Evolutionary conservation across 2,329 filamentous ascomycete genomes (phyloP).

Genomic region (Esteya vermicola): DNA sequence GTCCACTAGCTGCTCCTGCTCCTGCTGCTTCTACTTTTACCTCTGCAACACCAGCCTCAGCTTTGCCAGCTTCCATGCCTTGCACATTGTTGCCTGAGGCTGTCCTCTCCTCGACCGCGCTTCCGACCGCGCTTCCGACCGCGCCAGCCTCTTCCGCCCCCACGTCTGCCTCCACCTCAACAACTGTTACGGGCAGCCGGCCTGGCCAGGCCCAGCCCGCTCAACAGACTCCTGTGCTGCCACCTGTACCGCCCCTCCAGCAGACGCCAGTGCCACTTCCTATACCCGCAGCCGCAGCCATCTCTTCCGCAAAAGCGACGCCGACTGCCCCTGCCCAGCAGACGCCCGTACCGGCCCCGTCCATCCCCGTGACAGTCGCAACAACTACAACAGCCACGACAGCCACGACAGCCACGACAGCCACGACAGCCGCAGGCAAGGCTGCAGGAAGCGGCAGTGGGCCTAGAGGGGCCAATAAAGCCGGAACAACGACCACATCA

Average conservation of each 20-base stretch:
- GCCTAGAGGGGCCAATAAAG: no score
- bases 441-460: no score
- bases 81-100: background rate
- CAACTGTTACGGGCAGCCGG: background rate
- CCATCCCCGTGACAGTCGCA: slow-evolving; percentile 1
- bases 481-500: background rate
- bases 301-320: background rate
- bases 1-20: background rate
- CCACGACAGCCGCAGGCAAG: background rate
- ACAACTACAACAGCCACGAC: background rate
- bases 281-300: background rate
- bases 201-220: no score
- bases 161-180: no score
- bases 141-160: no score
- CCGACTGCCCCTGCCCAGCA: slow-evolving; percentile 1
- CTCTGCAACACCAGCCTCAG: background rate
- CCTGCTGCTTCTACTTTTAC: no score
- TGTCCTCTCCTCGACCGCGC: background rate
- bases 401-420: background rate
- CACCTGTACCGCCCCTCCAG: background rate
- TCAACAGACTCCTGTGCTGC: no score
- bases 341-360: slow-evolving; percentile 8
- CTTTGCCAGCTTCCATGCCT: background rate
- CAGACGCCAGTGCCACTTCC: slow-evolving; percentile 4
- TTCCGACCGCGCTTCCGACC: background rate